A percentile compares a stretch with the other conserved stretches of the same genome.
Evolutionary conservation across 345 rosid genomes (phyloP).

Genomic region (Orychophragmus violaceus): DNA sequence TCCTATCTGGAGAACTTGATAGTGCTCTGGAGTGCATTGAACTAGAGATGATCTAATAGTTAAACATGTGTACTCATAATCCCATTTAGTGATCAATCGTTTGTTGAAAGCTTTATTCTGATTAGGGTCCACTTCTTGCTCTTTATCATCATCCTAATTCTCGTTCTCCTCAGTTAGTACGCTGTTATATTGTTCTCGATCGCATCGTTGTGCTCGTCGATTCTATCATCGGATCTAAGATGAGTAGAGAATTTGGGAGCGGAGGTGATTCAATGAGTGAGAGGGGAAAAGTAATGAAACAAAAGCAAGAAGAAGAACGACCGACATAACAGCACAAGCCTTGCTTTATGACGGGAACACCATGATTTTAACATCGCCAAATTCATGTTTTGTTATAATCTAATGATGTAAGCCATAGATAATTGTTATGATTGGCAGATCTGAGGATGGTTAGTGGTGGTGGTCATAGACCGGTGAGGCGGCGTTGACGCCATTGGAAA

Average conservation of each 20-base stretch:
- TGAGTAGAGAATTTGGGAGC: constrained; percentile 32
- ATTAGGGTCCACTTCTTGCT: constrained; percentile 28
- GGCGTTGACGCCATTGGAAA: constrained; percentile 81
- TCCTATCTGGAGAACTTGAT: too few relatives aligned
- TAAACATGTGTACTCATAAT: constrained; percentile 49
- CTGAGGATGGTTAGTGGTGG: constrained; percentile 49
- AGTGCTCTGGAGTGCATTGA: too few relatives aligned
- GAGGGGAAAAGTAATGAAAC: constrained; percentile 72
- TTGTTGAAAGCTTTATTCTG: constrained; percentile 38
- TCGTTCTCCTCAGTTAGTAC: constrained; percentile 16
- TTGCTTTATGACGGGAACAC: constrained; percentile 62
- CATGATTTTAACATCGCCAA: constrained; percentile 39
- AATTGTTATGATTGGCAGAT: constrained; percentile 32
- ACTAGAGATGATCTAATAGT: constrained; percentile 13
- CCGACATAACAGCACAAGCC: constrained; percentile 58
- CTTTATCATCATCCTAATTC: constrained; percentile 34
- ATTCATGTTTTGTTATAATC: too few relatives aligned
- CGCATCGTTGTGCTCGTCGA: constrained; percentile 78
- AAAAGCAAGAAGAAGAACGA: constrained; percentile 69
- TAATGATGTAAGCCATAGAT: constrained; percentile 36
- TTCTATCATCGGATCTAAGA: constrained; percentile 68
- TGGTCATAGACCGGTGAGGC: constrained; percentile 63
- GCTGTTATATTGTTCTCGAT: constrained; percentile 35
- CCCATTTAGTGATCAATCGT: constrained; percentile 80
- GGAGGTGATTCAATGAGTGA: constrained; percentile 23